Evolutionary conservation across 2,329 filamentous ascomycete species (phyloP).

Genomic region (Triangularia verruculosa): DNA sequence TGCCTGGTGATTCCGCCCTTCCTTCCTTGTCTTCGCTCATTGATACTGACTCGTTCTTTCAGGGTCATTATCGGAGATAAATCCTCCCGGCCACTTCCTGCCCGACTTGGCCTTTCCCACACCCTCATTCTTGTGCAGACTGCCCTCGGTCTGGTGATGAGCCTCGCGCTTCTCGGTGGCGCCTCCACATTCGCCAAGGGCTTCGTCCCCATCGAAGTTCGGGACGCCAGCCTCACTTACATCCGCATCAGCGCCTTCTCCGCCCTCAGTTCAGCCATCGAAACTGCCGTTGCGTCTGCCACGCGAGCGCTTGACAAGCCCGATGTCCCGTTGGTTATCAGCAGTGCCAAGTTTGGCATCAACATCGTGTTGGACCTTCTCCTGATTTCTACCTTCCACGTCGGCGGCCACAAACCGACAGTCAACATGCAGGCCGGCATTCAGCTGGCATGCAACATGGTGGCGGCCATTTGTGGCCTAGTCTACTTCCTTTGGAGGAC

Average conservation of each 20-base stretch:
- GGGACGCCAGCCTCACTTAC: conserved; percentile 58
- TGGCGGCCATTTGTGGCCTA: conserved; percentile 54
- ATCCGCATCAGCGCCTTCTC: conserved; percentile 63
- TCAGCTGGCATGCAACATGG: conserved; percentile 58
- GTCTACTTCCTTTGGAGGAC: conserved; percentile 52
- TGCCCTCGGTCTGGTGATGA: conserved; percentile 27
- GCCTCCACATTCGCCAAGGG: conserved; percentile 53
- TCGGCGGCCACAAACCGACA: conserved; percentile 51
- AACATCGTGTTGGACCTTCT: conserved; percentile 68
- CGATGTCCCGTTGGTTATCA: conserved; percentile 66
- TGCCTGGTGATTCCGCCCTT: conserved; percentile 45
- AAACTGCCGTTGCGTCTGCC: conserved; percentile 58
- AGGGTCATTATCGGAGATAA: conserved; percentile 63
- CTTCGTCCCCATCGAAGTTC: conserved; percentile 61
- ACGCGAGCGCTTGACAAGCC: conserved; percentile 67
- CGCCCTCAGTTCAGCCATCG: conserved; percentile 58
- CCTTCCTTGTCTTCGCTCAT: too few species aligned
- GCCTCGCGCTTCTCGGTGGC: conserved; percentile 53
- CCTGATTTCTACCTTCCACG: conserved; percentile 63
- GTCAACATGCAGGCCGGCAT: conserved; percentile 64
- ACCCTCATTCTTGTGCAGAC: conserved; percentile 62
- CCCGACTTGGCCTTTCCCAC: conserved; percentile 58
- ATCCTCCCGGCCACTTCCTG: conserved; percentile 46
- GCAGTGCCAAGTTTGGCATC: conserved; percentile 57
- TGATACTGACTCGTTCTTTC: too few species aligned